Base-by-base conservation (phyloP, 257 asterid species). In the Gentiana dahurica region DNA sequence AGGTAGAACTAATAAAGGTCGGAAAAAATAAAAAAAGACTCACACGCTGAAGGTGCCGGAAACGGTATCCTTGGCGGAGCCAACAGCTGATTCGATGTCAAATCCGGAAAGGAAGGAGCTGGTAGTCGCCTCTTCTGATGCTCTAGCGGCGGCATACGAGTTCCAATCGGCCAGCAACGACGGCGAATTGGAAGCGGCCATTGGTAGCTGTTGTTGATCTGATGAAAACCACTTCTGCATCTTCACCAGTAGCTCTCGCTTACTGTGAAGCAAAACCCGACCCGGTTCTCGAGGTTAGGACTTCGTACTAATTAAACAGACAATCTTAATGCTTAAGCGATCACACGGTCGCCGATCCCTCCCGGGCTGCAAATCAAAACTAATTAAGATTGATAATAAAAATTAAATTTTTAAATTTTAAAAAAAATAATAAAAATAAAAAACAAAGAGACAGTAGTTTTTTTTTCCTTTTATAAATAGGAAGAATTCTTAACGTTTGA, bases 221-320 rank as follows among this genome's bases (percentile, higher is more conserved):
- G 72, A 77, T 12, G 95, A 72, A 73, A 87, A 87, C 95, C 95
- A 87, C 51, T 81, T 83, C 78, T 83, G 91, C 91, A 87, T 87
- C 57, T 55, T 47, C 37, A 39, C 48, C 1, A 4, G 45, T 34
- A 3, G 9, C 46, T 41, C 5, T 5, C 46, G 8, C 46, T 41
- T 49, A 5, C 54, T 9, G 34, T 51, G 38, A 12, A 5, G 13
- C 4, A 47, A 36, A 7, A 35, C 51, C 60, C 60, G 59, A 13
- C 60, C 59, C 65, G 44, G 53, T 1, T 44, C 59, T 24, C 53
- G 3, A 1, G 52, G 43, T 41, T 2, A 41, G 46, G 46, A 41
- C 8, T 4, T 5, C 6, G 46, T 5, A 41, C 9, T 10, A 41
- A 41, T 10, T 41, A 7, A 41, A 41, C 2, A 3, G 6, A 10